Conservation (phyloP, 169 alveolate species). For the Cardiosporidium cionae region DNA sequence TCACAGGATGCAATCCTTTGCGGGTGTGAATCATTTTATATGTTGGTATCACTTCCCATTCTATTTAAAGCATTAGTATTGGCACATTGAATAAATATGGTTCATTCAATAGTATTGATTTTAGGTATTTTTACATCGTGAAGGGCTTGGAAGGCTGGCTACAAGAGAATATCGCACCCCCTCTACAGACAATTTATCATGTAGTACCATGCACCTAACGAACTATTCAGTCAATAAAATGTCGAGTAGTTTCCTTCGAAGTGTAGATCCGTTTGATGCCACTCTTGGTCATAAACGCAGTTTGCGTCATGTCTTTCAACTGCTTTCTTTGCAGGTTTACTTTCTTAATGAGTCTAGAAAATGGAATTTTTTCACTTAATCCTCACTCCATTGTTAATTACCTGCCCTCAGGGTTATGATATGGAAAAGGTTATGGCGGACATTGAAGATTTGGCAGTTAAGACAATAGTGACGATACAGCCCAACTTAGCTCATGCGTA, state of each 20-base stretch:
- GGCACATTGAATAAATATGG: background rate
- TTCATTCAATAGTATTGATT: background rate
- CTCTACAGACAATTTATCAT: slow-evolving; percentile 42
- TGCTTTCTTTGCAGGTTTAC: slow-evolving; percentile 40
- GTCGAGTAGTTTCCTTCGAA: slow-evolving; percentile 52
- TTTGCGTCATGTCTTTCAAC: slow-evolving; percentile 46
- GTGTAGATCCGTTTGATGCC: slow-evolving; percentile 54
- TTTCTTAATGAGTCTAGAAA: background rate
- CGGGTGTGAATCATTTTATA: slow-evolving; percentile 36
- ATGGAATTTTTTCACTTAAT: background rate
- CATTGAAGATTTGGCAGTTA: slow-evolving; percentile 60
- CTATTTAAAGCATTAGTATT: background rate
- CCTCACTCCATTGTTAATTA: too few species aligned
- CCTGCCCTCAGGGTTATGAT: slow-evolving; percentile 35
- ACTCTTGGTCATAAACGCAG: slow-evolving; percentile 65
- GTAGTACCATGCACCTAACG: slow-evolving; percentile 74
- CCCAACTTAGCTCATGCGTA: slow-evolving; percentile 70
- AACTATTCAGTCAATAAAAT: slow-evolving; percentile 79
- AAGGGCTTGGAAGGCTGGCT: slow-evolving; percentile 84
- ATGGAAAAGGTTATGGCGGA: slow-evolving; percentile 44
- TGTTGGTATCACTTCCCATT: background rate
- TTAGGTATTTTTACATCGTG: slow-evolving; percentile 57
- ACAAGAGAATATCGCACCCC: slow-evolving; percentile 69
- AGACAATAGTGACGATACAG: slow-evolving; percentile 66
- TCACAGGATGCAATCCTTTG: slow-evolving; percentile 82